These are phyloP conservation scores for Calonectria hongkongensis DNA, from an alignment of 2,329 filamentous ascomycete species.

Conservation along the genomic window DNA sequence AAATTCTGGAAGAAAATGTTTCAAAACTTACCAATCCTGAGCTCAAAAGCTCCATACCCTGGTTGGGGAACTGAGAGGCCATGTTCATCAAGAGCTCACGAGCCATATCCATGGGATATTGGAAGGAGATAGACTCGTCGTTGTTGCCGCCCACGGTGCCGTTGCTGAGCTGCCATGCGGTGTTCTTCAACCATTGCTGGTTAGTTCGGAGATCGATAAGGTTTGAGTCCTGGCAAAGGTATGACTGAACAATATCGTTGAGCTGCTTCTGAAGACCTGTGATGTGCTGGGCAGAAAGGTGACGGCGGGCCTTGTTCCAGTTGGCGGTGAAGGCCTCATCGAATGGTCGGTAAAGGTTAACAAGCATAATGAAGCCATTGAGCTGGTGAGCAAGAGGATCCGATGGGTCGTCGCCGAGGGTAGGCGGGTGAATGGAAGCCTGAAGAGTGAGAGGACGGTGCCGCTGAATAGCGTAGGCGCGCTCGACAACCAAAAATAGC, in stretches of 20 bases:
- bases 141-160: slow-evolving; percentile 66
- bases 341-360: slow-evolving; percentile 79
- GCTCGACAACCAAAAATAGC: slow-evolving; percentile 83
- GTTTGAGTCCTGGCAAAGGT: slow-evolving; percentile 72
- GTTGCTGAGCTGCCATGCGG: slow-evolving; percentile 78
- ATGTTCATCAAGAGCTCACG: slow-evolving; percentile 78
- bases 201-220: slow-evolving; percentile 74
- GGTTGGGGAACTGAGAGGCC: slow-evolving; percentile 81
- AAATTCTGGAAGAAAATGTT: no score
- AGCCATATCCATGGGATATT: slow-evolving; percentile 78
- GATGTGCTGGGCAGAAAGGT: slow-evolving; percentile 75
- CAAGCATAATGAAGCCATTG: slow-evolving; percentile 75
- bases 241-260: slow-evolving; percentile 71
- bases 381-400: slow-evolving; percentile 73
- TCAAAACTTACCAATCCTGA: slow-evolving; percentile 78
- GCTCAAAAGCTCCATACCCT: slow-evolving; percentile 84
- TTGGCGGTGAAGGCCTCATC: slow-evolving; percentile 78
- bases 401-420: slow-evolving; percentile 75
- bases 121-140: slow-evolving; percentile 75
- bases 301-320: slow-evolving; percentile 79
- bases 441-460: slow-evolving; percentile 82
- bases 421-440: slow-evolving; percentile 80
- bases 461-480: slow-evolving; percentile 83
- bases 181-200: slow-evolving; percentile 80
- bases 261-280: slow-evolving; percentile 77